Conservation (phyloP, 1,284 basidiomycete species). For the Trametes sp. region DNA sequence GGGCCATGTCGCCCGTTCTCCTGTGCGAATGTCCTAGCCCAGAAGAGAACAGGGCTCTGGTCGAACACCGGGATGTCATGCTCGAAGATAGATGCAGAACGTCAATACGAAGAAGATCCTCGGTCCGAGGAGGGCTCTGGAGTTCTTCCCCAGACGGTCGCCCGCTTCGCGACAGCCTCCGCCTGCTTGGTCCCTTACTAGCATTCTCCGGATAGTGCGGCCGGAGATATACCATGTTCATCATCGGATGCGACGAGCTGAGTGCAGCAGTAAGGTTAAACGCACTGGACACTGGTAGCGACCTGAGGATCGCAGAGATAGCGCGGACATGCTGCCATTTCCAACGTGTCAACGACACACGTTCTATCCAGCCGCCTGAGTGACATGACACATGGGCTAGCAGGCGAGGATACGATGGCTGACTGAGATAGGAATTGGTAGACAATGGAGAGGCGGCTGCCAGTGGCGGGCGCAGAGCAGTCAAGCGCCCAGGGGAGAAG, state of each 20-base stretch:
- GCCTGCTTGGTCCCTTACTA: neutral
- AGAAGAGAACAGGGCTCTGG: constrained; percentile 2
- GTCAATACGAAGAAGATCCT: constrained; percentile 14
- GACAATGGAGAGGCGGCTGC: neutral
- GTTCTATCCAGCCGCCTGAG: neutral
- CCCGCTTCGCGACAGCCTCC: constrained; percentile 9
- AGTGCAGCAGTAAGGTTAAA: neutral
- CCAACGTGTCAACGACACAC: neutral
- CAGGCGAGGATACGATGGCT: too few species aligned
- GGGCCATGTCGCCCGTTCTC: constrained; percentile 22
- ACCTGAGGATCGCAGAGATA: neutral
- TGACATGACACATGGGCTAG: neutral
- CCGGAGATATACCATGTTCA: constrained; percentile 17
- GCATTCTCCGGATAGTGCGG: neutral
- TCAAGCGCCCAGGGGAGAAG: constrained; percentile 11
- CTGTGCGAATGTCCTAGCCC: neutral
- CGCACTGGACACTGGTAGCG: neutral
- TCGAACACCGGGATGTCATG: constrained; percentile 11
- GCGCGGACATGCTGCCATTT: neutral
- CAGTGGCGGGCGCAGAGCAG: neutral
- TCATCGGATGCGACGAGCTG: neutral
- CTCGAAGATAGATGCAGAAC: constrained; percentile 12
- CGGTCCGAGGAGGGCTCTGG: constrained; percentile 24
- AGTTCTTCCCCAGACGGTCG: constrained; percentile 19
- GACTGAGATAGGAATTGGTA: neutral